Evolutionary conservation across 176 grass and related monocot genomes (phyloP), one percentile per base, ranked within the genome.

Genomic region (Hsuehochloa calcarea): DNA sequence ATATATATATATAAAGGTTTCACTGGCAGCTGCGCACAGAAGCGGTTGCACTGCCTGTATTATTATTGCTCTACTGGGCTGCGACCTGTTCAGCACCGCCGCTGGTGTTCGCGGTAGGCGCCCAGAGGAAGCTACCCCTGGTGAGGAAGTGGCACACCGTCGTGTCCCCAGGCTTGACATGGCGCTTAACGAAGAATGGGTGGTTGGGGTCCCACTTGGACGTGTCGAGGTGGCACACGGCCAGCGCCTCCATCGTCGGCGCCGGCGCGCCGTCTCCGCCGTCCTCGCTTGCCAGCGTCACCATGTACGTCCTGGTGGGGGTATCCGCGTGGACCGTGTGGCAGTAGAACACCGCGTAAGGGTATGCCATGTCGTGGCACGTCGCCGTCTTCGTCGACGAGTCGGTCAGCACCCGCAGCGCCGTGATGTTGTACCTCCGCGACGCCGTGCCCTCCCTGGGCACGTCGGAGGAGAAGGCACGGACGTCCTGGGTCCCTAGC

Each of bases 121-220:
- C 61, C 86, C 86, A 88, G 27, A 83, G 65, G 10, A 83, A 3
- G 73, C 68, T 63, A 65, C 70, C 41, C 74, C 83, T 72, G 10
- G 72, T 75, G 54, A 88, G 72, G 86, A 78, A 88, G 80, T 88
- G 86, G 73, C 80, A 88, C 27, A 83, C 80, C 4, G 80, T 12
- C 41, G 72, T 72, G 9, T 66, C 74, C 5, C 86, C 86, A 0
- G 73, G 86, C n/a, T 72, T 88, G 41, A 83, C 41, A 10, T 31
- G 26, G 1, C 70, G 86, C 23, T 70, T 19, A 27, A 68, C 45
- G 45, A 47, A 14, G 45, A 47, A 47, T 3, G 45, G 45, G 45
- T 47, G 45, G 45, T 47, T 29, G 2, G 82, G 82, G 38, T 66
- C 66, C 58, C 58, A 74, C n/a, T 3, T 37, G 10, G 16, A 46